Base-by-base conservation (phyloP, 163 green algal genomes). In the Trebouxiophyceae sp. region DNA sequence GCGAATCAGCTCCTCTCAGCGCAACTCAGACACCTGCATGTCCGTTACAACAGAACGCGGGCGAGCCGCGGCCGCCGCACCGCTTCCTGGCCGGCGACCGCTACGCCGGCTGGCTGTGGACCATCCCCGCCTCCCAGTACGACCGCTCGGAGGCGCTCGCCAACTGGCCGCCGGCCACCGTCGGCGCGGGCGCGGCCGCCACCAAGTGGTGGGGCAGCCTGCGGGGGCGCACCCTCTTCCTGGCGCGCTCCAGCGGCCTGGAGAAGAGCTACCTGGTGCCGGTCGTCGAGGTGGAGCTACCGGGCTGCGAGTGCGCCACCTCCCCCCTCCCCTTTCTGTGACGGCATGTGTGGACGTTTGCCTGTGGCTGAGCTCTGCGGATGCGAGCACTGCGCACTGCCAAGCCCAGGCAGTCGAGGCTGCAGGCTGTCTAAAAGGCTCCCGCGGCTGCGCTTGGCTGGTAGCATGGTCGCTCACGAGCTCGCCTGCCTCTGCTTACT, bases 71-170 rank as follows among this genome's bases (percentile, higher is more conserved):
- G 39, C 70, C 62, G 44, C 76, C 76, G 12, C 72, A 75, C 47
- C 33, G 63, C 1, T 56, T 67, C 32, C 28, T 56, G 2, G 2
- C 33, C 2, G 22, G 44, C 26, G 75, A 71, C 54, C 47, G 68
- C 54, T 76, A 75, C 56, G 61, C 57, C 16, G 79, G 77, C 24
- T 68, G 76, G 34, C 30, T 86, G 22, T 86, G 76, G 47, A 78
- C 74, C 4, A 66, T 76, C 0, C 59, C 74, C 1, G 31, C 22
- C 8, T 46, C 54, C 45, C 60, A 62, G 7, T 72, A 66, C 50
- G 56, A 73, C 66, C 54, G 54, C n/a, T 39, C 39, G 32, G 60
- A 73, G 32, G 50, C 68, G 33, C 45, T 75, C 19, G 33, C 30
- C 4, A 76, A 68, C 56, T 77, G 71, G 71, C 71, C 71, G 20